These are phyloP conservation scores for Quercus wislizeni DNA, from an alignment of 306 rosid species.

Conservation along the genomic window DNA sequence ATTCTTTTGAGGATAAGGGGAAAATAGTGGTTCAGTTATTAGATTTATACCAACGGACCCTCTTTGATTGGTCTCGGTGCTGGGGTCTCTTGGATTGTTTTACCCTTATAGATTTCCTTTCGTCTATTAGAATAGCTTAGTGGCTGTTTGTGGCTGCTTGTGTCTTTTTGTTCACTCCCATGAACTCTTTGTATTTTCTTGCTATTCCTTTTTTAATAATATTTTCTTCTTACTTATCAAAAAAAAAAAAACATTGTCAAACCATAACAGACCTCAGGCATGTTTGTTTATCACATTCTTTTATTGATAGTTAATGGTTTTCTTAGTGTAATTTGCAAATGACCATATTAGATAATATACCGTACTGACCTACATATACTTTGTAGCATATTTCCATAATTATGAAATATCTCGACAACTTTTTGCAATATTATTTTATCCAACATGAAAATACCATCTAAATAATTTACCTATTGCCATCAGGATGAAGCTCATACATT, in stretches of 20 bases:
- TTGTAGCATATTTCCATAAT: not conserved
- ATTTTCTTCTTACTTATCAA: too few relatives aligned
- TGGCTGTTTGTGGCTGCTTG: too few relatives aligned
- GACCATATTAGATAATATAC: not conserved
- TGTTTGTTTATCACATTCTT: not conserved
- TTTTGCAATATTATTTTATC: not conserved
- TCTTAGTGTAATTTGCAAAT: not conserved
- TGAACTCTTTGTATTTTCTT: too few relatives aligned
- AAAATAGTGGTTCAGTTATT: too few relatives aligned
- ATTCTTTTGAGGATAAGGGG: too few relatives aligned
- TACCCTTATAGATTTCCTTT: too few relatives aligned
- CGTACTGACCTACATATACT: not conserved
- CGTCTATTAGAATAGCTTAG: too few relatives aligned
- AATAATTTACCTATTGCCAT: conserved; percentile 73
- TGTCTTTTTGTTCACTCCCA: too few relatives aligned
- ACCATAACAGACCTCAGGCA: not conserved
- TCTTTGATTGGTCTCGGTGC: too few relatives aligned
- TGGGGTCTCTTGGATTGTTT: too few relatives aligned
- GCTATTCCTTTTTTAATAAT: too few relatives aligned
- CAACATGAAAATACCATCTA: not conserved
- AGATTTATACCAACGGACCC: too few relatives aligned
- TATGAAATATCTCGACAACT: not conserved
- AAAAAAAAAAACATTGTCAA: not conserved
- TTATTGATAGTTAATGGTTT: not conserved
- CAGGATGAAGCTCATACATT: conserved; percentile 91